A percentile compares a stretch with the other conserved stretches of the same genome.
Conservation (phyloP, 148 eudicot species). For the Gaultheria prostrata region DNA sequence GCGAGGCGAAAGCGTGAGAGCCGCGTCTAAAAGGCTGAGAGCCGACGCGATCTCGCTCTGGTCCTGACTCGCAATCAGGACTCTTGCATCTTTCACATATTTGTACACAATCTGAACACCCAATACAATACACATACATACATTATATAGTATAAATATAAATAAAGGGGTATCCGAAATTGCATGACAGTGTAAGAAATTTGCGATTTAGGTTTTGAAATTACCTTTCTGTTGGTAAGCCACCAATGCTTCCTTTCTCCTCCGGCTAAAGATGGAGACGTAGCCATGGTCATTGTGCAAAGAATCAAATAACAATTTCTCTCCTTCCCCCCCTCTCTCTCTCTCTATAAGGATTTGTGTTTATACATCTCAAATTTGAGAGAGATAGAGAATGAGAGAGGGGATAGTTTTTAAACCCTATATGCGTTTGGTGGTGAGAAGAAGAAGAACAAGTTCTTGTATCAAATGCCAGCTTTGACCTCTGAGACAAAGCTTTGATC, state of each 20-base stretch:
- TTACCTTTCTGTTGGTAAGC: slow-evolving; percentile 88
- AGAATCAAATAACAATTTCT: slow-evolving; percentile 31
- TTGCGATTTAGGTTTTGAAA: not conserved
- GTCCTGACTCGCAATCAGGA: slow-evolving; percentile 57
- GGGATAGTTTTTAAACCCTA: not conserved
- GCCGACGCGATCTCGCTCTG: slow-evolving; percentile 59
- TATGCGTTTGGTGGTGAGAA: not conserved
- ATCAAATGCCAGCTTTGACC: slow-evolving; percentile 42
- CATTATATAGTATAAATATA: too few species aligned
- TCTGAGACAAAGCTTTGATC: slow-evolving; percentile 52
- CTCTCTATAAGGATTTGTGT: not conserved
- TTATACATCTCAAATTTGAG: slow-evolving; percentile 12
- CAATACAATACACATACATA: not conserved
- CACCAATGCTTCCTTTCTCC: slow-evolving; percentile 88
- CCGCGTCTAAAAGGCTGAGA: slow-evolving; percentile 61
- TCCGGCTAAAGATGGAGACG: slow-evolving; percentile 39
- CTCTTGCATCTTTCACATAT: slow-evolving; percentile 65
- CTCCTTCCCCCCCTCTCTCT: not conserved
- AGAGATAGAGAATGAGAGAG: not conserved
- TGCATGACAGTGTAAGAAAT: not conserved
- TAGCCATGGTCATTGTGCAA: slow-evolving; percentile 39
- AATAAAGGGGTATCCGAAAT: not conserved
- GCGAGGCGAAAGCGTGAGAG: slow-evolving; percentile 61
- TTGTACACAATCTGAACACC: slow-evolving; percentile 65
- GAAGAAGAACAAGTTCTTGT: not conserved